Evolutionary conservation across 192 early-diverging fungal species (phyloP).

Genomic region (Backusella sp.): DNA sequence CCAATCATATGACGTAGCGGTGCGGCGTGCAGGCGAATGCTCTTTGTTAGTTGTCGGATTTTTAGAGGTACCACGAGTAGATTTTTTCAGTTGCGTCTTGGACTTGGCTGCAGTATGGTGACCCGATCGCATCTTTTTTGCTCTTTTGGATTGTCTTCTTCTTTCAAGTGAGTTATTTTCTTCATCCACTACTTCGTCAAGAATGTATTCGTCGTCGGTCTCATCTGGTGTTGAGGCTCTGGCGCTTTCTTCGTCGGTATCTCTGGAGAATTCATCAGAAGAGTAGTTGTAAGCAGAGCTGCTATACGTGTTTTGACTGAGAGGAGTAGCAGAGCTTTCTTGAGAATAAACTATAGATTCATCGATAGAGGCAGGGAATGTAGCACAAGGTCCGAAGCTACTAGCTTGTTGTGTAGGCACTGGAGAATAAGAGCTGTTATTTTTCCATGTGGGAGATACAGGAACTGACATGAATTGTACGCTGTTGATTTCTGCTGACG

Average conservation of each 20-base stretch:
- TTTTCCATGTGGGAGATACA: slow-evolving; percentile 2
- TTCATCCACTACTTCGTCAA: not conserved
- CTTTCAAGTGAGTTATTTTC: not conserved
- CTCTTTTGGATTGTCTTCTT: not conserved
- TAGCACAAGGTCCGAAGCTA: not conserved
- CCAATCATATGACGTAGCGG: slow-evolving; percentile 32
- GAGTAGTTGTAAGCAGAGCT: not conserved
- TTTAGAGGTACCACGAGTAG: not conserved
- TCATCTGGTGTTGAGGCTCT: not conserved
- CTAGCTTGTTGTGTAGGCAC: not conserved
- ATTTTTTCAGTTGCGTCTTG: not conserved
- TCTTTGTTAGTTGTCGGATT: not conserved
- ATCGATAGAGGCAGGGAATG: not conserved
- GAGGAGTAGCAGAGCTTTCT: not conserved
- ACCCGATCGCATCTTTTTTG: not conserved
- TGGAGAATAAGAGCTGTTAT: not conserved
- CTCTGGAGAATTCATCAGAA: not conserved
- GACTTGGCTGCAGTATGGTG: not conserved
- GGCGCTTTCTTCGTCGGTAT: not conserved
- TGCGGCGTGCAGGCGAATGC: slow-evolving; percentile 7
- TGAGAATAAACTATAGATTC: not conserved
- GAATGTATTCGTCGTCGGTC: not conserved
- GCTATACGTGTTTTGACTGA: not conserved
- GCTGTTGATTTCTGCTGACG: not conserved
- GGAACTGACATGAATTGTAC: not conserved